Conservation (phyloP, 202 grass and related monocot species). For the Zoysia matrella region DNA sequence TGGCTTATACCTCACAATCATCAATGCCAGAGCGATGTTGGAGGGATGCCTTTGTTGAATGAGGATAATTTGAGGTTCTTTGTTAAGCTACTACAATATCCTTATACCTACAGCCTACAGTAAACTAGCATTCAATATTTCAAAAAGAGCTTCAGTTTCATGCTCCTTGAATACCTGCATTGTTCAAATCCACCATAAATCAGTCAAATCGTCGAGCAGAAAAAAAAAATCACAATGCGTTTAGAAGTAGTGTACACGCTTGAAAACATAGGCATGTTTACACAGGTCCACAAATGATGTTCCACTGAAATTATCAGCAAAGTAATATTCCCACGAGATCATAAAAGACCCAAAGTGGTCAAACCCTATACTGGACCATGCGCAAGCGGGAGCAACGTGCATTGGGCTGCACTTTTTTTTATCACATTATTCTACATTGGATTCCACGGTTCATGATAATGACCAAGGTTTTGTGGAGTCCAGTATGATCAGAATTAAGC, state of each 20-base stretch:
- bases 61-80: conserved; percentile 33
- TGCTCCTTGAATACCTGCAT: conserved; percentile 74
- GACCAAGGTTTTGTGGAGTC: background rate
- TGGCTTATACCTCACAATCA: conserved; percentile 60
- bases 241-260: background rate
- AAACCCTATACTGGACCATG: too few species aligned
- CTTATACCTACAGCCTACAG: conserved; percentile 50
- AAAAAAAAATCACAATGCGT: background rate
- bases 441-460: conserved; percentile 20
- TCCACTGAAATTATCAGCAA: background rate
- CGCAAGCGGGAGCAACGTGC: too few species aligned
- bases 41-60: conserved; percentile 55
- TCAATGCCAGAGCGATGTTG: conserved; percentile 28
- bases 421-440: background rate
- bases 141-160: conserved; percentile 54
- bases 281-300: conserved; percentile 1
- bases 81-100: conserved; percentile 59
- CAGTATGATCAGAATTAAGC: background rate
- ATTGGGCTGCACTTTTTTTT: too few species aligned
- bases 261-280: background rate
- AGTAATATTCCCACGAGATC: background rate
- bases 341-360: background rate
- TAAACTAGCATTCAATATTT: conserved; percentile 63
- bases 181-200: conserved; percentile 29
- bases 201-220: conserved; percentile 19